A percentile compares a stretch with the other conserved stretches of the same genome.
Evolutionary conservation across 371 early-diverging fungal species (phyloP).

Genomic region (Choanephora cucurbitarum): DNA sequence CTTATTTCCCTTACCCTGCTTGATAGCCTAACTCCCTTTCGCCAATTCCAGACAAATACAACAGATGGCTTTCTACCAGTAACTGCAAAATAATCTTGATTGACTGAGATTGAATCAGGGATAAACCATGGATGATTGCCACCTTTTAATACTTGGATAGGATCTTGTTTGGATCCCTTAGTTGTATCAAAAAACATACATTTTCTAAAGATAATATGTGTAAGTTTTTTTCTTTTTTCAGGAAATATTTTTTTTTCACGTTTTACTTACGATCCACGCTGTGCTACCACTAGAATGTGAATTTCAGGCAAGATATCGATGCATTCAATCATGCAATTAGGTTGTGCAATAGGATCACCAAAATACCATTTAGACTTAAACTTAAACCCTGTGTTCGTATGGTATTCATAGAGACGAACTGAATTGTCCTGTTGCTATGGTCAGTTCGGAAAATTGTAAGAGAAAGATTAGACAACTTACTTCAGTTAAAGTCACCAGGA

Average conservation of each 20-base stretch:
- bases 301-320: slow-evolving; percentile 48
- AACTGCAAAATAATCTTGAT: slow-evolving; percentile 46
- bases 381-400: slow-evolving; percentile 26
- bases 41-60: slow-evolving; percentile 55
- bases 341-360: slow-evolving; percentile 26
- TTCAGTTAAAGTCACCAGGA: slow-evolving; percentile 42
- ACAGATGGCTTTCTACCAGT: slow-evolving; percentile 50
- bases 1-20: slow-evolving; percentile 30
- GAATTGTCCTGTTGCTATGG: slow-evolving; percentile 31
- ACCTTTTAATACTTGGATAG: slow-evolving; percentile 49
- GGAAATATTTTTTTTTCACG: background rate
- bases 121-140: slow-evolving; percentile 47
- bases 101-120: slow-evolving; percentile 45
- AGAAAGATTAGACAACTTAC: slow-evolving; percentile 28
- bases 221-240: background rate
- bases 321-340: slow-evolving; percentile 39
- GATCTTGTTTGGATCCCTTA: slow-evolving; percentile 36
- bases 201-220: slow-evolving; percentile 24
- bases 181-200: slow-evolving; percentile 49
- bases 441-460: background rate
- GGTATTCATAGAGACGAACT: slow-evolving; percentile 37
- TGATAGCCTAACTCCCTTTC: slow-evolving; percentile 45
- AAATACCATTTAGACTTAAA: slow-evolving; percentile 37
- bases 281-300: slow-evolving; percentile 47
- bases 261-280: slow-evolving; percentile 48